These are phyloP conservation scores for Isoetes engelmannii DNA, from an alignment of 83 land plant species.

Conservation along the genomic window DNA sequence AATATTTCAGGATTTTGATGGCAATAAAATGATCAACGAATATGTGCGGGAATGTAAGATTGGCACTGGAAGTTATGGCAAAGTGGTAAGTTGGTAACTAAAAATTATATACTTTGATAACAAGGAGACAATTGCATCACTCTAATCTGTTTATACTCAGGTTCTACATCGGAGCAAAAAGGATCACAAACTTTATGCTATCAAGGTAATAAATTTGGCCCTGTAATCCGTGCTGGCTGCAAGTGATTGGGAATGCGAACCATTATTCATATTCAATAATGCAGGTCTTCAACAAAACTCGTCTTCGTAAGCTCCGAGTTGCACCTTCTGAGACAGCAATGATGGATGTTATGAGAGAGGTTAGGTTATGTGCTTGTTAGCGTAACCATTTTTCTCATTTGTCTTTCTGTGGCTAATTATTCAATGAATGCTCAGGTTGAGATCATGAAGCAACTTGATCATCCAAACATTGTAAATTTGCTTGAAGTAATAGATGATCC, in stretches of 20 bases:
- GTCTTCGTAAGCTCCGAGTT: neutral
- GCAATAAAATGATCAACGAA: constrained; percentile 29
- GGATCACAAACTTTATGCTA: constrained; percentile 8
- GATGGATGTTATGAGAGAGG: neutral
- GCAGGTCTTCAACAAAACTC: neutral
- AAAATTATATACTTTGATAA: constrained; percentile 1
- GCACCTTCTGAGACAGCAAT: neutral
- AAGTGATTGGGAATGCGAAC: neutral
- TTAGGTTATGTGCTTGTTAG: neutral
- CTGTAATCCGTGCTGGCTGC: neutral
- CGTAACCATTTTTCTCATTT: neutral
- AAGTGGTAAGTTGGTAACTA: constrained; percentile 21
- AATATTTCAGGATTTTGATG: constrained; percentile 25
- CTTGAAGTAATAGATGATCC: neutral
- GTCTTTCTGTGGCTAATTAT: neutral
- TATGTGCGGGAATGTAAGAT: constrained; percentile 29
- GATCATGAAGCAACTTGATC: neutral
- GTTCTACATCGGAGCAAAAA: constrained; percentile 5
- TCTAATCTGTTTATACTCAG: constrained; percentile 3
- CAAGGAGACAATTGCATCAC: no score
- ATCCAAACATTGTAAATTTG: neutral
- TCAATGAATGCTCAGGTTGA: neutral
- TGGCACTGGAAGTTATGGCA: constrained; percentile 28
- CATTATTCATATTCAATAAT: neutral
- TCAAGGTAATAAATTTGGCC: constrained; percentile 3